Conservation (phyloP, 2,329 filamentous ascomycete genomes). For the Microsporum canis region DNA sequence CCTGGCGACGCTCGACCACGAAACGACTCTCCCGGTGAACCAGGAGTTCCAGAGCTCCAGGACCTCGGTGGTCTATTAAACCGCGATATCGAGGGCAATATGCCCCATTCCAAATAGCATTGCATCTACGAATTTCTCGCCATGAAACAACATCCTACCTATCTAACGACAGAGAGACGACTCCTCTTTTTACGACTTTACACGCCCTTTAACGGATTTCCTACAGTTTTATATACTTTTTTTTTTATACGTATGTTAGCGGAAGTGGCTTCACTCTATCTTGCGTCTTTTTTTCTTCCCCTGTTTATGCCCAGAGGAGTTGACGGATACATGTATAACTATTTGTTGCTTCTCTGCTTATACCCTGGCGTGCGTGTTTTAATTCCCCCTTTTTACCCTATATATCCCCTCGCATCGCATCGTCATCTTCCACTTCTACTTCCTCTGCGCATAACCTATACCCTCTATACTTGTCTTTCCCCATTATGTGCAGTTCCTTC, state of each 20-base stretch:
- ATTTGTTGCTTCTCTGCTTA: not conserved
- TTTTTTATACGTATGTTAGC: not conserved
- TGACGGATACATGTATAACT: not conserved
- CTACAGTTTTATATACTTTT: not conserved
- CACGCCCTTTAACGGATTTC: conserved; percentile 1
- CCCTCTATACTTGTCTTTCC: not conserved
- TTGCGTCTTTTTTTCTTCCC: not conserved
- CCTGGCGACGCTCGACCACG: not conserved
- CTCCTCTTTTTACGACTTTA: not conserved
- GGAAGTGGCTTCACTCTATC: not conserved
- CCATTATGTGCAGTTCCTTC: not conserved
- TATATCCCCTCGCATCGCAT: not conserved
- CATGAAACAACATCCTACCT: not conserved
- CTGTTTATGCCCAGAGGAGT: not conserved
- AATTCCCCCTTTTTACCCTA: not conserved
- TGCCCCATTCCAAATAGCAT: not conserved
- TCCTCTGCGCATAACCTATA: not conserved
- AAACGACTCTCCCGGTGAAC: not conserved
- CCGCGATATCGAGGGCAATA: conserved; percentile 8
- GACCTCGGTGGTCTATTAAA: conserved; percentile 35
- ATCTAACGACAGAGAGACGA: not conserved
- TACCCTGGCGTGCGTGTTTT: not conserved
- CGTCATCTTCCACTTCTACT: not conserved
- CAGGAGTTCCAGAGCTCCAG: conserved; percentile 23
- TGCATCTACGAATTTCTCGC: not conserved